Evolutionary conservation across 768 basidiomycete species (phyloP), one percentile per base, ranked within the genome.

Genomic region (Lentinus tigrinus): DNA sequence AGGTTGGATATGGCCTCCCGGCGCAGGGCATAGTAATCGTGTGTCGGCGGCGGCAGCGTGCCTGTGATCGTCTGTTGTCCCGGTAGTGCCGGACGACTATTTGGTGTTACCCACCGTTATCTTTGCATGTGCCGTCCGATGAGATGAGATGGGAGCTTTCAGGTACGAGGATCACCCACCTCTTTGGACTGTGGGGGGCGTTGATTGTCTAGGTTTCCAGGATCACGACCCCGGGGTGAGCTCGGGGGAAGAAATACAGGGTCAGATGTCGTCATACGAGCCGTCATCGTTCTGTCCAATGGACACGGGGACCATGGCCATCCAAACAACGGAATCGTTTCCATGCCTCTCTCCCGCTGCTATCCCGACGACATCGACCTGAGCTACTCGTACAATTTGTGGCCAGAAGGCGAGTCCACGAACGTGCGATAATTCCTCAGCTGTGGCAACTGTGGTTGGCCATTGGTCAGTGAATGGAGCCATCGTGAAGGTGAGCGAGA

Each of bases 341-440:
- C n/a, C n/a, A n/a, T n/a, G n/a, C n/a, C n/a, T 34, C 19, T 16
- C 49, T 50, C 4, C 16, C 26, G 6, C 16, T 19, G 17, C 11
- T 23, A 14, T n/a, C 10, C 14, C 24, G 21, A 24, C 14, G 23
- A 48, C 47, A 19, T 11, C 47, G 27, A 17, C 11, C 4, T 14
- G 27, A 48, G 16, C 47, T n/a, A 28, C 47, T n/a, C 53, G 36
- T 11, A 16, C 36, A 9, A 27, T 17, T 36, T 13, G 23, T 16
- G 4, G 31, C 40, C 24, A 19, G 53, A 24, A 21, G n/a, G 37
- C 19, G 19, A 42, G 23, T 19, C 16, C 19, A 60, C 59, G 54
- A 60, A 60, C 59, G 59, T 60, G 59, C 59, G 54, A 13, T 49
- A 26, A 40, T 42, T 56, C 54, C n/a, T 46, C 31, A 14, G 28